These are phyloP conservation scores for Paraphaeosphaeria sporulosa DNA, from an alignment of 2,329 filamentous ascomycete species.

Conservation along the genomic window DNA sequence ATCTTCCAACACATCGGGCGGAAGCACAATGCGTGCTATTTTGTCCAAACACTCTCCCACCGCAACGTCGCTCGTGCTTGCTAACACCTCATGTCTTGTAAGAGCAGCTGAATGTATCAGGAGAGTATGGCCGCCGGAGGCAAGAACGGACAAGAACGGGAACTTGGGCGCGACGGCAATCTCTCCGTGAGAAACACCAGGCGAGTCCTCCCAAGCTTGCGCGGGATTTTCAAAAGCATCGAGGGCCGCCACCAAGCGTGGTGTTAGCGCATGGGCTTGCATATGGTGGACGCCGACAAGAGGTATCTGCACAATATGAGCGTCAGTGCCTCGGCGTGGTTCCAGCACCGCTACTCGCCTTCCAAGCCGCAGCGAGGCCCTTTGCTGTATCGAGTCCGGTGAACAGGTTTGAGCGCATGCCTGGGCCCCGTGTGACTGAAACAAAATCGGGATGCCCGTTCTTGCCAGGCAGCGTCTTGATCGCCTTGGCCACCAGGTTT, in stretches of 20 bases:
- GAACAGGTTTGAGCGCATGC: constrained; percentile 80
- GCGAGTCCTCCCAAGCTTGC: constrained; percentile 14
- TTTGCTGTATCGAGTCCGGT: constrained; percentile 86
- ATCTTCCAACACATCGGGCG: constrained; percentile 61
- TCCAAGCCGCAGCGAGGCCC: constrained; percentile 83
- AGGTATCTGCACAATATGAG: constrained; percentile 61
- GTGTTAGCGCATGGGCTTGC: constrained; percentile 94
- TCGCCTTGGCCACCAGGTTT: constrained; percentile 69
- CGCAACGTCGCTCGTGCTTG: constrained; percentile 79
- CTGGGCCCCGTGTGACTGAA: constrained; percentile 88
- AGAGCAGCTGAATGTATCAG: constrained; percentile 77
- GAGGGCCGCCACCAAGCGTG: constrained; percentile 75
- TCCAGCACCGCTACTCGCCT: constrained; percentile 37
- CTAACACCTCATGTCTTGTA: constrained; percentile 75
- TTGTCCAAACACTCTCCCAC: constrained; percentile 92
- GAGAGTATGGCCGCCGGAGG: constrained; percentile 91
- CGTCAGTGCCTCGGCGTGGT: constrained; percentile 7
- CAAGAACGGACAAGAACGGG: constrained; percentile 86
- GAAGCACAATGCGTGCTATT: constrained; percentile 78
- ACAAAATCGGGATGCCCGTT: constrained; percentile 75
- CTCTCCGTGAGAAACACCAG: constrained; percentile 6
- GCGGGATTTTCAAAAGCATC: constrained; percentile 26
- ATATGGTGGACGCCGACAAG: constrained; percentile 93
- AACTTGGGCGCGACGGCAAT: constrained; percentile 63
- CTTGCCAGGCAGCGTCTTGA: constrained; percentile 61